Base-by-base conservation (phyloP, 805 yeast genomes). In the Sporopachydermia quercuum region DNA sequence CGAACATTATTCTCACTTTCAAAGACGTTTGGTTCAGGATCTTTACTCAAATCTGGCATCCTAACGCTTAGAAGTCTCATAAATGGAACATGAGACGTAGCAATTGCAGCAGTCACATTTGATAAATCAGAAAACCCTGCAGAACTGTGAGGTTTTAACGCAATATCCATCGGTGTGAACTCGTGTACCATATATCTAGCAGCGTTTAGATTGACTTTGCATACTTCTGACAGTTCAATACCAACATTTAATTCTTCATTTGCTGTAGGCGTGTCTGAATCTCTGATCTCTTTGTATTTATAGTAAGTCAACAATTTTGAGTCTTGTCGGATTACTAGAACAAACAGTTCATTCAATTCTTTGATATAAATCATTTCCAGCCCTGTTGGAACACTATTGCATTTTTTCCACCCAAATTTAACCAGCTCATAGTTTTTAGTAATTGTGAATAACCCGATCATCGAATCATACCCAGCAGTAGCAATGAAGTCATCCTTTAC, bases 1-100 rank as follows among this genome's bases (percentile, higher is more conserved):
- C n/a, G 8, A 23, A 23, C 30, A 8, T 23, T 8, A 23, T 23
- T 23, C 8, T 23, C 30, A 23, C 30, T 23, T n/a, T 23, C 30
- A 23, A 23, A 23, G n/a, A n/a, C 13, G 36, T 14, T 6, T 34
- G 41, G 19, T 4, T 35, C 19, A 8, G 15, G 18, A 4, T 18
- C 27, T 2, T 11, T 15, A 11, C 19, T 3, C 2, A 45, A 19
- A 15, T 41, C 40, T 4, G 75, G 71, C n/a, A 76, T 44, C 19
- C 61, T 53, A 0, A 76, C 64, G 0, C 81, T 54, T 1, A 84
- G 66, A 8, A 81, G 46, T 46, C 94, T 56, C 82, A 81, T 73
- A 49, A 65, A 79, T 3, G 95, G 95, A 11, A 71, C 68, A 49
- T 83, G 89, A 1, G 86, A 76, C 0, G 95, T 84, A 0, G 76